Evolutionary conservation across 176 grass and related monocot species (phyloP), one percentile per base, ranked within the genome.

Genomic region (Melocanna baccifera): DNA sequence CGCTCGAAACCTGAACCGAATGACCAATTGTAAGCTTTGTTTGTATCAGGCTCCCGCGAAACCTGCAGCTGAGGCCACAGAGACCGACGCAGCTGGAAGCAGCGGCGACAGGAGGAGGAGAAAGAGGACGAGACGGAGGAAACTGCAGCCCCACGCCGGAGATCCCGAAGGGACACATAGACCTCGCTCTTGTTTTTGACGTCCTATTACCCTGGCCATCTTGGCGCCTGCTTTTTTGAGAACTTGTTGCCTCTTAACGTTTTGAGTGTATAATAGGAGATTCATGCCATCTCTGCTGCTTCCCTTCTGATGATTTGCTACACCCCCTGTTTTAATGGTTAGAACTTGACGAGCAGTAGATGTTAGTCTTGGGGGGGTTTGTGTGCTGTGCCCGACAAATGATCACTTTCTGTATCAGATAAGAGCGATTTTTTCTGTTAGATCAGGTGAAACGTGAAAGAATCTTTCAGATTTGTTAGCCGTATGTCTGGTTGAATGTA

Each of bases 151-250:
- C 89, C 85, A 3, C 90, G 93, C 59, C 69, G 91, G 69, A 92
- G 93, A 80, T 83, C 91, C 37, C 86, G 91, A 70, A 89, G 96
- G 86, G 96, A 91, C 57, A 81, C 92, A 68, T 92, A 86, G 67
- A 86, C 18, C 53, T 58, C 20, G 58, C 37, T 51, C 28, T 50
- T 66, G 67, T 42, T 29, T 23, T 41, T 29, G 43, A 73, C 26
- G 61, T 61, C 23, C 12, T 47, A 46, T 26, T 59, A 61, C 5
- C 28, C 14, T 7, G 28, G 62, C 28, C 6, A 32, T 37, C 18
- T 10, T 66, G 30, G 30, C 30, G 3, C 7, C 7, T 66, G 53
- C 20, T 8, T 61, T 47, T 77, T 83, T 86, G 79, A 34, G 39
- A 50, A 59, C 62, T 47, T 18, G 58, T 62, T 32, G 47, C 18